Evolutionary conservation across 2,329 filamentous ascomycete genomes (phyloP).

Genomic region (Paecilomyces formosus): DNA sequence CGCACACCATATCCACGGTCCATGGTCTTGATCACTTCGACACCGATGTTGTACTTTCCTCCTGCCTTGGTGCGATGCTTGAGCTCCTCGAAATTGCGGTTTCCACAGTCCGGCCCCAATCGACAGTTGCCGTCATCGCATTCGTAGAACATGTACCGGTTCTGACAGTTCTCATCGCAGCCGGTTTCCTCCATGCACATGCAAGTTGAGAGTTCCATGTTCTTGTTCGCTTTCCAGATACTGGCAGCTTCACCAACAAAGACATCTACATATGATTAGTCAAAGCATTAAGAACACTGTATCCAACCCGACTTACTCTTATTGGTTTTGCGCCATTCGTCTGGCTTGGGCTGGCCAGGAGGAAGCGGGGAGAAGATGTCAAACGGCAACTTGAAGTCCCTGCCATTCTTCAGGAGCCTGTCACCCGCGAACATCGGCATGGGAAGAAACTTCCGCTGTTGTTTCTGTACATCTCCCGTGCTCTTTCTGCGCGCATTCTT

Average conservation of each 20-base stretch:
- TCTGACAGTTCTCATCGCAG: slow-evolving; percentile 85
- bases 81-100: slow-evolving; percentile 79
- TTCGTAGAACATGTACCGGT: slow-evolving; percentile 95
- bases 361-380: slow-evolving; percentile 84
- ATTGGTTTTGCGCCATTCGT: slow-evolving; percentile 86
- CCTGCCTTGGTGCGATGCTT: slow-evolving; percentile 67
- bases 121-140: slow-evolving; percentile 88
- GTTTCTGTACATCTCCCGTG: slow-evolving; percentile 10
- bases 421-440: slow-evolving; percentile 72
- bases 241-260: slow-evolving; percentile 78
- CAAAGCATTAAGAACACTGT: neutral
- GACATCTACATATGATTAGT: slow-evolving; percentile 53
- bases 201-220: slow-evolving; percentile 68
- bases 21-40: slow-evolving; percentile 86
- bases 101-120: slow-evolving; percentile 69
- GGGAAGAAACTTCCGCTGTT: slow-evolving; percentile 50
- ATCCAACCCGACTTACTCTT: slow-evolving; percentile 59
- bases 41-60: slow-evolving; percentile 82
- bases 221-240: slow-evolving; percentile 72
- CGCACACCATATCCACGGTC: slow-evolving; percentile 89
- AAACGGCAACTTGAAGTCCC: slow-evolving; percentile 83
- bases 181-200: slow-evolving; percentile 70
- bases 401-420: slow-evolving; percentile 60
- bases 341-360: slow-evolving; percentile 78
- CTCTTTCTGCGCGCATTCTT: slow-evolving; percentile 15